These are phyloP conservation scores for Volutella citrinella DNA, from an alignment of 2,329 filamentous ascomycete species.

Conservation along the genomic window DNA sequence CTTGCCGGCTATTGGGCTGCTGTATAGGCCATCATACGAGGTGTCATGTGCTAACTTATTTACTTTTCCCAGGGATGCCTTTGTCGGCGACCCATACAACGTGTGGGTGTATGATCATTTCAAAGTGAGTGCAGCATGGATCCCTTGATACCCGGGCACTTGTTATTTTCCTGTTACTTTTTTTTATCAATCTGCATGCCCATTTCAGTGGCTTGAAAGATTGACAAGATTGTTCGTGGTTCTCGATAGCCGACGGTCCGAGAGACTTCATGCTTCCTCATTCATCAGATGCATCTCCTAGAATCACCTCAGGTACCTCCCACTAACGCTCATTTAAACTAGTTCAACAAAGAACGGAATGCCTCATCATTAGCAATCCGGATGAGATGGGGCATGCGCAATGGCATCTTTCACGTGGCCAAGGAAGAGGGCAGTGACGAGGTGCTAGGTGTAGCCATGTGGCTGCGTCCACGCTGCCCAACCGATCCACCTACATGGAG, in stretches of 20 bases:
- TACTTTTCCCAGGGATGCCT: constrained; percentile 43
- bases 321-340: neutral
- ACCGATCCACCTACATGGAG: constrained; percentile 53
- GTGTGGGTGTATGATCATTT: constrained; percentile 60
- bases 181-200: too few relatives aligned
- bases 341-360: constrained; percentile 61
- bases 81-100: constrained; percentile 65
- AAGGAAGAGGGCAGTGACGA: constrained; percentile 54
- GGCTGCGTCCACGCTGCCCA: constrained; percentile 57
- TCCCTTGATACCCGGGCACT: too few relatives aligned
- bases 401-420: constrained; percentile 67
- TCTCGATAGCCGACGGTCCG: too few relatives aligned
- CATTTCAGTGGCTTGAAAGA: too few relatives aligned
- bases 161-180: too few relatives aligned
- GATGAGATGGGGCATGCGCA: constrained; percentile 67
- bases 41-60: neutral
- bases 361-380: constrained; percentile 61
- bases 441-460: constrained; percentile 70
- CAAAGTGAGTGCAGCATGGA: constrained; percentile 36
- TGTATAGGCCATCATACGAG: too few relatives aligned
- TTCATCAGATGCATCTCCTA: too few relatives aligned
- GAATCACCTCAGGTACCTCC: too few relatives aligned
- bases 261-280: too few relatives aligned
- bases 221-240: too few relatives aligned
- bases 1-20: too few relatives aligned